Conservation (phyloP, 2,329 filamentous ascomycete genomes). For the Colletotrichum australisinense region DNA sequence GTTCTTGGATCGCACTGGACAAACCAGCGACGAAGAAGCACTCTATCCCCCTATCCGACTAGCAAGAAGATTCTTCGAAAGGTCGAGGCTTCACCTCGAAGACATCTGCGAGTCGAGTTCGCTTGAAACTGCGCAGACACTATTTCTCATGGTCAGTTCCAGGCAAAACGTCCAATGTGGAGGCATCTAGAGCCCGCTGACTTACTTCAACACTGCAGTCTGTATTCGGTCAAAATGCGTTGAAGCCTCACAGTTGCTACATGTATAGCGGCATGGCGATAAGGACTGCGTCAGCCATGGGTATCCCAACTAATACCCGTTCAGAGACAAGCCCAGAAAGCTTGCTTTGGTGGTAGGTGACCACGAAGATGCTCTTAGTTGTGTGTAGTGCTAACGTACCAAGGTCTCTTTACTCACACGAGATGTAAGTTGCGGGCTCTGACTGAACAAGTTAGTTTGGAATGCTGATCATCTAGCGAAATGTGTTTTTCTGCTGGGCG, state of each 20-base stretch:
- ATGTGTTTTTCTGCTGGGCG: constrained; percentile 33
- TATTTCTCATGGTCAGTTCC: constrained; percentile 35
- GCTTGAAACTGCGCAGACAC: constrained; percentile 33
- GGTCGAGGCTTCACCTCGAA: constrained; percentile 30
- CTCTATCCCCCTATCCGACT: constrained; percentile 32
- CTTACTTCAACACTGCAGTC: constrained; percentile 18
- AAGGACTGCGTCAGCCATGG: constrained; percentile 46
- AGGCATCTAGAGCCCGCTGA: no score
- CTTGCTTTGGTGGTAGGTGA: constrained; percentile 34
- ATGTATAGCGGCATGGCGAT: constrained; percentile 49
- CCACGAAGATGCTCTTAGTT: not conserved
- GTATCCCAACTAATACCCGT: constrained; percentile 40
- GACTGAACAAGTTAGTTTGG: no score
- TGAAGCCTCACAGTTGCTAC: constrained; percentile 48
- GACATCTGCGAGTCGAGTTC: constrained; percentile 38
- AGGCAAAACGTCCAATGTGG: not conserved
- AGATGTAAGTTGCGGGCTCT: constrained; percentile 27
- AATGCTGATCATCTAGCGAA: constrained; percentile 19
- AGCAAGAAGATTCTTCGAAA: constrained; percentile 35
- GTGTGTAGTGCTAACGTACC: not conserved
- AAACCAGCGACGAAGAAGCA: constrained; percentile 20
- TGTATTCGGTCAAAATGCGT: constrained; percentile 46
- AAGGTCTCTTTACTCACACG: constrained; percentile 36
- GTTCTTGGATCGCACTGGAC: constrained; percentile 30
- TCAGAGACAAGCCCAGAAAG: constrained; percentile 33